A percentile compares a stretch with the other conserved stretches of the same genome.
phyloP scores from a whole-genome alignment of 805 yeast genomes.

The Pichia pseudocactophila region DNA sequence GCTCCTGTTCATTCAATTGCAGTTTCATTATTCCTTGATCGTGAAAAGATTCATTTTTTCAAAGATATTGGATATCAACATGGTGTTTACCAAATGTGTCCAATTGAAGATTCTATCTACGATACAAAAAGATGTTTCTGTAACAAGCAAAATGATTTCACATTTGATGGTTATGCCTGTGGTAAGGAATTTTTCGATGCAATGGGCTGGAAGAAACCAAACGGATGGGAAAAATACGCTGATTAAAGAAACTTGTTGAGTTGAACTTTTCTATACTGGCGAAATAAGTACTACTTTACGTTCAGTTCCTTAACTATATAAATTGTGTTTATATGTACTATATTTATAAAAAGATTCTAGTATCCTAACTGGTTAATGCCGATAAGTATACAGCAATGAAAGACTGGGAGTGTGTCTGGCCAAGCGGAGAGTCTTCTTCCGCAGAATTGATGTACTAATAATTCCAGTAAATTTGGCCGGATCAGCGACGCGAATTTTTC shows the following conservation, averaged over 20 bases:
- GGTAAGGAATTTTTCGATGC: slow-evolving; percentile 26
- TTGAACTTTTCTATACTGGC: neutral
- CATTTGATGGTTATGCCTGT: slow-evolving; percentile 30
- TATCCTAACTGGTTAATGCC: too few relatives aligned
- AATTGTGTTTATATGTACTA: too few relatives aligned
- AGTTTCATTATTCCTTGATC: slow-evolving; percentile 49
- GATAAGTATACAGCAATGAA: too few relatives aligned
- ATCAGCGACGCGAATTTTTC: too few relatives aligned
- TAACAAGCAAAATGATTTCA: slow-evolving; percentile 32
- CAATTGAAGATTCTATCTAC: slow-evolving; percentile 26
- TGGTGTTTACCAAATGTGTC: slow-evolving; percentile 38
- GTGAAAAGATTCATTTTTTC: slow-evolving; percentile 56
- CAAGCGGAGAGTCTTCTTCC: too few relatives aligned
- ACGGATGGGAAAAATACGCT: slow-evolving; percentile 23
- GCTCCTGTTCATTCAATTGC: slow-evolving; percentile 86
- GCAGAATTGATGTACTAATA: too few relatives aligned
- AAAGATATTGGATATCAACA: slow-evolving; percentile 72
- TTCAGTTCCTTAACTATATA: too few relatives aligned
- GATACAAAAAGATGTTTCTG: slow-evolving; percentile 29
- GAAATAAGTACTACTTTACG: too few relatives aligned
- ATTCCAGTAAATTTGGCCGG: too few relatives aligned
- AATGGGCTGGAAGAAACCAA: slow-evolving; percentile 21
- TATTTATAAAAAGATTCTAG: neutral
- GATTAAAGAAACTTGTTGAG: neutral
- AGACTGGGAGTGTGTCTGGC: too few relatives aligned